phyloP scores from a whole-genome alignment of 2,329 filamentous ascomycete species.

The Scleromitrula shiraiana region DNA sequence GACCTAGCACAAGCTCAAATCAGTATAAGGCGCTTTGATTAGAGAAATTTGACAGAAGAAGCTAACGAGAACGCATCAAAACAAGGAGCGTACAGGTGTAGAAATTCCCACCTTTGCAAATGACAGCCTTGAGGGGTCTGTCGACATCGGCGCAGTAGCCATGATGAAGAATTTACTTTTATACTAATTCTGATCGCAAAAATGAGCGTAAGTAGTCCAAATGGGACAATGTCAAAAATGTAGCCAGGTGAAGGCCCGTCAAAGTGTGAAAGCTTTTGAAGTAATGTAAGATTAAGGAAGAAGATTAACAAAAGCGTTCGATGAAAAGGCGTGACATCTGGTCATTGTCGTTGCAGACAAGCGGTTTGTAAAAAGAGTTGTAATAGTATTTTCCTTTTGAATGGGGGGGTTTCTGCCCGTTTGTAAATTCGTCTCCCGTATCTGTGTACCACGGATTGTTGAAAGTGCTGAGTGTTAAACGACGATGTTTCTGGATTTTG shows the following conservation, averaged over 20 bases:
- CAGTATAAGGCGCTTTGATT: slow-evolving; percentile 4
- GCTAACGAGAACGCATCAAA: neutral
- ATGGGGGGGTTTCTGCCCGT: neutral
- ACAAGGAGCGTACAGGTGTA: neutral
- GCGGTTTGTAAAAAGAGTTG: slow-evolving; percentile 10
- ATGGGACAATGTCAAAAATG: slow-evolving; percentile 26
- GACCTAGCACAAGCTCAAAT: slow-evolving; percentile 33
- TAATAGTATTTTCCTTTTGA: neutral
- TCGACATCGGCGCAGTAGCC: slow-evolving; percentile 39
- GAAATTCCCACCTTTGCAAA: slow-evolving; percentile 62
- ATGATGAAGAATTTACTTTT: slow-evolving; percentile 29
- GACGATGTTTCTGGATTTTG: slow-evolving; percentile 5
- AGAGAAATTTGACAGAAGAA: slow-evolving; percentile 9
- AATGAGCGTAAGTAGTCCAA: slow-evolving; percentile 27
- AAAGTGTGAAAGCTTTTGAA: slow-evolving; percentile 19
- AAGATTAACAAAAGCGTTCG: slow-evolving; percentile 29
- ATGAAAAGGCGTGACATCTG: slow-evolving; percentile 29
- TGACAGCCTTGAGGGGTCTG: slow-evolving; percentile 51
- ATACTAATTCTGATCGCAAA: slow-evolving; percentile 15
- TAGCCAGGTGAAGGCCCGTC: slow-evolving; percentile 25
- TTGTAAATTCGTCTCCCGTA: slow-evolving; percentile 3
- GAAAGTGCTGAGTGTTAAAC: slow-evolving; percentile 3
- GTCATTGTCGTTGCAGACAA: slow-evolving; percentile 31
- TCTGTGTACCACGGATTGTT: slow-evolving; percentile 2
- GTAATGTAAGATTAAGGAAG: slow-evolving; percentile 29